Conservation (phyloP, 2,329 filamentous ascomycete genomes). For the Hyphodiscus sp. region DNA sequence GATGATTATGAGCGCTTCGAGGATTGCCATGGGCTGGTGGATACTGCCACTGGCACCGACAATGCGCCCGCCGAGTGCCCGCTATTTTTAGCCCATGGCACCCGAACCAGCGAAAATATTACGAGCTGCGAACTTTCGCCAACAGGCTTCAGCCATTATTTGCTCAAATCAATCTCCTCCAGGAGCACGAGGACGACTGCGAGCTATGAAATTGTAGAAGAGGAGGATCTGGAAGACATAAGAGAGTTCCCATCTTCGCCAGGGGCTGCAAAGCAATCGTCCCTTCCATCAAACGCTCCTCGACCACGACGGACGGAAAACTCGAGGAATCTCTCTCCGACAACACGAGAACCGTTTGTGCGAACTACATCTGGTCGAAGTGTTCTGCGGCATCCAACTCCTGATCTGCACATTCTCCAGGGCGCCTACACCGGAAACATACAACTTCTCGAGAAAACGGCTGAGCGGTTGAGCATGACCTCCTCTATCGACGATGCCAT, state of each 20-base stretch:
- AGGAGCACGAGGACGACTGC: conserved; percentile 9
- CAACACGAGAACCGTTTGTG: conserved; percentile 15
- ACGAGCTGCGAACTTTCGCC: not conserved
- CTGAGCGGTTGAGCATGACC: conserved; percentile 64
- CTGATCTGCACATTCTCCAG: conserved; percentile 55
- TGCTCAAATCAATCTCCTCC: conserved; percentile 13
- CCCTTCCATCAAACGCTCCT: conserved; percentile 8
- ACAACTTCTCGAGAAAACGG: conserved; percentile 66
- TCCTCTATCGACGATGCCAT: conserved; percentile 76
- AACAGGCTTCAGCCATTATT: not conserved
- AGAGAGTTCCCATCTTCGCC: conserved; percentile 1
- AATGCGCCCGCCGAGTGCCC: not conserved
- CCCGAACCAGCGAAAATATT: not conserved
- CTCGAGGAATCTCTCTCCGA: not conserved
- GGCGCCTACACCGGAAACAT: conserved; percentile 61
- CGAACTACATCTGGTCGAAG: conserved; percentile 26
- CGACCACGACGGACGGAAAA: conserved; percentile 4
- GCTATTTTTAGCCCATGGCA: not conserved
- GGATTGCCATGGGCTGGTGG: not conserved
- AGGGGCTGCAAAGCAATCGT: conserved; percentile 5
- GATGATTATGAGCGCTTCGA: not conserved
- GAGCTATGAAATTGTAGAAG: conserved; percentile 18
- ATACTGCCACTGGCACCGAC: not conserved
- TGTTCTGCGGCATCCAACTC: conserved; percentile 48
- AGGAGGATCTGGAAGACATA: conserved; percentile 14